These are phyloP conservation scores for Oryza glumipatula DNA, from an alignment of 176 grass and related monocot genomes.

Conservation along the genomic window DNA sequence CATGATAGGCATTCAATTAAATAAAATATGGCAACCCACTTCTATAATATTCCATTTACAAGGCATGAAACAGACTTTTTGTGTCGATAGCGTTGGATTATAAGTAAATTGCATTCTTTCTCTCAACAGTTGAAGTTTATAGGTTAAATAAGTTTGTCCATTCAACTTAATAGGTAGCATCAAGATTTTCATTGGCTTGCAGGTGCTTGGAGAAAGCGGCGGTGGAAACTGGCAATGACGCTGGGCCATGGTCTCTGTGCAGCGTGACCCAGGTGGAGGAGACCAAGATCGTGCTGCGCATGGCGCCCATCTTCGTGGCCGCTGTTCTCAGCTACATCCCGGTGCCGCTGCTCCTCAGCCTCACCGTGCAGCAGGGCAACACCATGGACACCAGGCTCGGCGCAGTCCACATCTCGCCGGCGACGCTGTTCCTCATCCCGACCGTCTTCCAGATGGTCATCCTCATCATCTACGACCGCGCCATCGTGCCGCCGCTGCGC, in stretches of 20 bases:
- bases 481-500: conserved; percentile 59
- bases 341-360: conserved; percentile 51
- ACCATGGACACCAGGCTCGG: conserved; percentile 77
- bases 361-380: conserved; percentile 82
- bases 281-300: conserved; percentile 68
- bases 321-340: conserved; percentile 58
- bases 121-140: no score
- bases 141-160: no score
- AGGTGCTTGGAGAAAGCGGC: conserved; percentile 67
- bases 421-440: conserved; percentile 71
- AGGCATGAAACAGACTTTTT: no score
- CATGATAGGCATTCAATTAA: no score
- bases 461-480: conserved; percentile 63
- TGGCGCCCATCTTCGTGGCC: conserved; percentile 73
- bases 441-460: conserved; percentile 70
- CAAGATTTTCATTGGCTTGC: background rate
- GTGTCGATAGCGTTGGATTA: no score
- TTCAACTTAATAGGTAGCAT: no score
- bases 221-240: background rate
- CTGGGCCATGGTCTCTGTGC: conserved; percentile 53
- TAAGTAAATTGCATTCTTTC: no score
- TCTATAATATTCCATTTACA: no score
- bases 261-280: conserved; percentile 73
- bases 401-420: conserved; percentile 53
- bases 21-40: no score